Base-by-base conservation (phyloP, 2,329 filamentous ascomycete species). In the Calonectria montana region DNA sequence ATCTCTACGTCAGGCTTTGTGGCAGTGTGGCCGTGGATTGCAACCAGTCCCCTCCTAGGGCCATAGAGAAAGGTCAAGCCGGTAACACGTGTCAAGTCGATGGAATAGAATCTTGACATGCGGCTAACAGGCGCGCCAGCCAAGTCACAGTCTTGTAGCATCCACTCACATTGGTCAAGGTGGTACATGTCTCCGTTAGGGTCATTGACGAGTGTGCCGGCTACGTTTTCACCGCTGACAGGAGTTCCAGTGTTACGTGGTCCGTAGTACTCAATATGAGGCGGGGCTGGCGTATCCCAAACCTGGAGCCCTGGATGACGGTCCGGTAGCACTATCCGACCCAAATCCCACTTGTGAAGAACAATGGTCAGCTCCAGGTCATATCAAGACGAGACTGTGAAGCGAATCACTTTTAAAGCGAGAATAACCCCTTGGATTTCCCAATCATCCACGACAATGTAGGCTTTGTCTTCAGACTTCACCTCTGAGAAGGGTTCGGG, bases 251-350 rank as follows among this genome's bases (percentile, higher is more conserved):
- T 37, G 5, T 59, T 37, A 4, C 37, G 21, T 16, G 53, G 53
- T 37, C 53, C 53, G 21, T 59, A 59, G 31, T 39, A 59, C 21
- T 59, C 53, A 9, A 62, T 62, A 4, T 45, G 27, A n/a, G 67
- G 67, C 10, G 67, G 67, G 12, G 61, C 35, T 6, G 67, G 67
- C 4, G 61, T 70, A 27, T 70, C 67, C 67, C 67, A 70, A 37
- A 48, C 23, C 23, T 65, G 61, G 3, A 70, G 23, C 3, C 39
- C 50, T 12, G 27, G 43, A 41, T 48, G 23, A 21, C 27, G 25
- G 13, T 15, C 18, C 9, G 55, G 35, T 1, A 63, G 23, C 6
- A 29, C 45, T 23, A 69, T 6, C n/a, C 66, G 66, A 1, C 43
- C 55, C 8, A 69, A 15, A 47, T 48, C 66, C 37, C 41, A 29